Conservation (phyloP, 23 red algal species). For the Agarophyton chilense region DNA sequence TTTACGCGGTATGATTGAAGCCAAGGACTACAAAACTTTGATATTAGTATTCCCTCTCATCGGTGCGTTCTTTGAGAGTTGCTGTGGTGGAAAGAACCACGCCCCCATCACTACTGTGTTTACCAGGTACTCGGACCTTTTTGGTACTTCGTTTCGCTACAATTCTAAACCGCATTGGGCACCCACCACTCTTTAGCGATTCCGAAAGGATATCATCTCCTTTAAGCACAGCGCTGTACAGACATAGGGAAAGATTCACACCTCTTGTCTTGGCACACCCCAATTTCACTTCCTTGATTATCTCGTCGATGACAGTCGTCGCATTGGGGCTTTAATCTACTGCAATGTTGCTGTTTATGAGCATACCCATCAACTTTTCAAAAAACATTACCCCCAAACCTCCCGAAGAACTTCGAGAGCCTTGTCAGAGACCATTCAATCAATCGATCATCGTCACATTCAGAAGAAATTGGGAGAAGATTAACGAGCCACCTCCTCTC, state of each 20-base stretch:
- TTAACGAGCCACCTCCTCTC: not conserved
- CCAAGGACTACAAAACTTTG: constrained; percentile 26
- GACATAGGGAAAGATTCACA: not conserved
- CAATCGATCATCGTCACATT: too few relatives aligned
- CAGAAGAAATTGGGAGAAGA: not conserved
- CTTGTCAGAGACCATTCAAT: not conserved
- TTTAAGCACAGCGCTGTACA: not conserved
- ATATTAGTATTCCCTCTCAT: constrained; percentile 46
- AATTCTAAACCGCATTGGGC: not conserved
- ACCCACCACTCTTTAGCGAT: not conserved
- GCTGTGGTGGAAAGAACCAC: constrained; percentile 6
- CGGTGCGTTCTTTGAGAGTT: constrained; percentile 7
- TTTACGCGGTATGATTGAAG: constrained; percentile 33
- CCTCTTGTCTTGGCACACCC: constrained; percentile 1
- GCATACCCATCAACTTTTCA: constrained; percentile 5
- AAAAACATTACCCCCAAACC: not conserved
- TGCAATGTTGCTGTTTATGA: constrained; percentile 22
- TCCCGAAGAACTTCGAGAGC: not conserved
- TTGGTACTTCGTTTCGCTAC: not conserved
- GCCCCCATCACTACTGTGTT: constrained; percentile 29
- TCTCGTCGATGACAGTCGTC: constrained; percentile 11
- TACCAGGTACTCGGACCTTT: constrained; percentile 25
- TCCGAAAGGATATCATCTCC: not conserved
- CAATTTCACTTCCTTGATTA: constrained; percentile 47
- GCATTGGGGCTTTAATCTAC: not conserved